phyloP scores from a whole-genome alignment of 78 protist species.

The Bodo saltans region DNA sequence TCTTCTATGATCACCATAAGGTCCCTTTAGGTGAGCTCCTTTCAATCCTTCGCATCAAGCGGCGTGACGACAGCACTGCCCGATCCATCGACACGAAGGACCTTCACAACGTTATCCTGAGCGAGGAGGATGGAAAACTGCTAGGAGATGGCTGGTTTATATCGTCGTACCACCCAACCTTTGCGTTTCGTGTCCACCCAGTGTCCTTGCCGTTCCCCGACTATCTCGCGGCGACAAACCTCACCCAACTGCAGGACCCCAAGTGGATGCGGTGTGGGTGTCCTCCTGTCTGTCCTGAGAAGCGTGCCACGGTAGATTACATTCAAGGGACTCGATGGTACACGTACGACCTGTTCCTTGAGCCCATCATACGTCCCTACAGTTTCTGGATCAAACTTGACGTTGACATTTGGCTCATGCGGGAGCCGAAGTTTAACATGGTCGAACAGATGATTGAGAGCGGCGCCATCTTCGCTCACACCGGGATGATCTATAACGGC shows the following conservation, averaged over 20 bases:
- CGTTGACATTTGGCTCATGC: background rate
- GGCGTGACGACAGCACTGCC: background rate
- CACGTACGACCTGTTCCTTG: background rate
- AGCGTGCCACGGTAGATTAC: background rate
- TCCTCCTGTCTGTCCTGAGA: background rate
- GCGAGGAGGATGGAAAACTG: too few relatives aligned
- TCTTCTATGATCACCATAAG: background rate
- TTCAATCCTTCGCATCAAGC: background rate
- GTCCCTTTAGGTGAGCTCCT: background rate
- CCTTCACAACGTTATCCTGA: background rate
- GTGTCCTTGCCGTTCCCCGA: background rate
- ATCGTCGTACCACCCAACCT: too few relatives aligned
- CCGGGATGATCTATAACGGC: background rate
- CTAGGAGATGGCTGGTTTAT: too few relatives aligned
- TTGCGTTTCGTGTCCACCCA: too few relatives aligned
- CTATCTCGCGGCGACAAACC: background rate
- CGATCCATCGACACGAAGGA: background rate
- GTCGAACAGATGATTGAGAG: background rate
- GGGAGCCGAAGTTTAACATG: background rate
- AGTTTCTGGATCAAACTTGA: background rate
- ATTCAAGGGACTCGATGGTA: background rate
- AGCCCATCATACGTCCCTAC: background rate
- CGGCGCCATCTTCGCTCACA: background rate
- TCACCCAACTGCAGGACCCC: background rate
- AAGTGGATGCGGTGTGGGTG: background rate